Percentiles rank a stretch among this genome's conserved stretches.
Conservation (phyloP, 768 basidiomycete species). For the Gloeophyllum trabeum region DNA sequence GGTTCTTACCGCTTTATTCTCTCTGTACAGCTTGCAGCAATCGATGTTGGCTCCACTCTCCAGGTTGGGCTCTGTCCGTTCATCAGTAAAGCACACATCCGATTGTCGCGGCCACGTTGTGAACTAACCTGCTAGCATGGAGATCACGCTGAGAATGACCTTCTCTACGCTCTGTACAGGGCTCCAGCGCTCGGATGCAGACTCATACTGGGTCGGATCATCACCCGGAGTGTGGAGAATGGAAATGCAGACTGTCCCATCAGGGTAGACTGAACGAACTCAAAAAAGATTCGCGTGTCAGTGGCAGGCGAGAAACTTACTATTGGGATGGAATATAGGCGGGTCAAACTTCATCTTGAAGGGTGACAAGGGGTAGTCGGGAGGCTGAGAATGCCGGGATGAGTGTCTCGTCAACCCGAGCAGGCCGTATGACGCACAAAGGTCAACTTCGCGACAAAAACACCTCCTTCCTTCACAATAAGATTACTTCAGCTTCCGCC, state of each 20-base stretch:
- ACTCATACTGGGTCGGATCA: slow-evolving; percentile 88
- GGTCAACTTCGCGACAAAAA: slow-evolving; percentile 84
- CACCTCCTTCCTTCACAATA: slow-evolving; percentile 71
- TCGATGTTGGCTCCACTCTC: slow-evolving; percentile 97
- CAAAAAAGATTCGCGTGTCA: neutral
- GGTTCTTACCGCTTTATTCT: slow-evolving; percentile 49
- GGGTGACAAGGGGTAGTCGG: slow-evolving; percentile 93
- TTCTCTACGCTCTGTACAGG: slow-evolving; percentile 99
- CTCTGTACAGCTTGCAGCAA: slow-evolving; percentile 94
- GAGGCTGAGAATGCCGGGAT: slow-evolving; percentile 40
- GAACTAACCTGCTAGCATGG: slow-evolving; percentile 83
- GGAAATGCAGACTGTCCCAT: slow-evolving; percentile 96
- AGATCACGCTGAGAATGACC: slow-evolving; percentile 90
- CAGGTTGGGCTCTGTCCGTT: slow-evolving; percentile 74
- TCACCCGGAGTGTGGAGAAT: slow-evolving; percentile 93
- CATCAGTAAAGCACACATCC: too few species aligned
- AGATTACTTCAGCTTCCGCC: neutral
- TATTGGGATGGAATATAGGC: slow-evolving; percentile 94
- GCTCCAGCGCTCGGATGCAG: slow-evolving; percentile 93
- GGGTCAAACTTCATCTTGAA: slow-evolving; percentile 99
- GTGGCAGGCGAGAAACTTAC: slow-evolving; percentile 37
- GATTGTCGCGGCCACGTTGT: neutral
- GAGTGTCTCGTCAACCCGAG: slow-evolving; percentile 2
- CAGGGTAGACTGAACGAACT: slow-evolving; percentile 67
- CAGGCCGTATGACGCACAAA: slow-evolving; percentile 53